Percentiles rank a stretch among this genome's conserved stretches.
Evolutionary conservation across 257 asterid species (phyloP).

Genomic region (Anisodus acutangulus): DNA sequence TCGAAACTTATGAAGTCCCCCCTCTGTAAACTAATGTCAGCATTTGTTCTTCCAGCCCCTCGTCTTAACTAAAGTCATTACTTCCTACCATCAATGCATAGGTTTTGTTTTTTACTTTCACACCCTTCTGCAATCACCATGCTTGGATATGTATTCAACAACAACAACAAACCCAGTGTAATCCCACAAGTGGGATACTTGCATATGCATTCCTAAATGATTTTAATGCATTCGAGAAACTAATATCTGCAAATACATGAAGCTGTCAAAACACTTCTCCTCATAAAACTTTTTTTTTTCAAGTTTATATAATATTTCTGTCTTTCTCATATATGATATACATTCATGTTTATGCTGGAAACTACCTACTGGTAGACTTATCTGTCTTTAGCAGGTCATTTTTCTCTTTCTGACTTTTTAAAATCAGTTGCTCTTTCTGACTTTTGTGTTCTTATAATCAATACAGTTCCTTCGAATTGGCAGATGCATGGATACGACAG

Average conservation of each 20-base stretch:
- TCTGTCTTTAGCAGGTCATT: conserved; percentile 5
- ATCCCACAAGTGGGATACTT: background rate
- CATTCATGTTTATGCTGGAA: conserved; percentile 16
- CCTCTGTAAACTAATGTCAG: background rate
- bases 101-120: background rate
- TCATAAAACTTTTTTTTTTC: background rate
- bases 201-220: background rate
- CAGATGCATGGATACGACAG: conserved; percentile 96
- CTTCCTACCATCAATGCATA: background rate
- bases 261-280: background rate
- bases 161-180: no score
- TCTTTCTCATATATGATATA: conserved; percentile 3
- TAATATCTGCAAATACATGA: background rate
- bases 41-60: background rate
- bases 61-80: background rate
- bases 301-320: background rate
- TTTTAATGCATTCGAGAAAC: background rate
- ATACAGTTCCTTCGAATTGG: conserved; percentile 98
- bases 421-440: background rate
- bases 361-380: background rate
- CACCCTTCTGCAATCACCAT: background rate
- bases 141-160: background rate
- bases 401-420: background rate
- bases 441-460: conserved; percentile 38
- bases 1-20: background rate